Base-by-base conservation (phyloP, 257 asterid genomes). In the Lithospermum erythrorhizon region DNA sequence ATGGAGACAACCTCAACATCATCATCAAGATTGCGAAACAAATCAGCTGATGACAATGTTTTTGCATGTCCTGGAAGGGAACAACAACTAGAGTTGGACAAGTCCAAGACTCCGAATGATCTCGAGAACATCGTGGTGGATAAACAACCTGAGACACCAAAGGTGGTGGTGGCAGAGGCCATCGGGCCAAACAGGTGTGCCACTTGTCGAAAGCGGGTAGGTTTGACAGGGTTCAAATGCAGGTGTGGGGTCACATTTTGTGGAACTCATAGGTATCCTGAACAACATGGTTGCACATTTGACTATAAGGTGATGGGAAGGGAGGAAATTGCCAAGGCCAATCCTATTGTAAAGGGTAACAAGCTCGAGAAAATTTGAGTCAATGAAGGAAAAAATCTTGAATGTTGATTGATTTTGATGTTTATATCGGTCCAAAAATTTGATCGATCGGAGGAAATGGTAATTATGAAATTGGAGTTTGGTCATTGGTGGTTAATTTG, bases 251-350 rank as follows among this genome's bases (percentile, higher is more conserved):
- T 52, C 55, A 76, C 80, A 21, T 80, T 76, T 60, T 80, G 85
- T 64, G 83, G 79, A 25, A 21, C 72, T 62, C 85, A 80, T 21
- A 74, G 82, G 74, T 80, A 77, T 48, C 81, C 85, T 14, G 85
- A 80, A 54, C 68, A 57, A 53, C 85, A 80, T 58, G 72, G 63
- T 37, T 80, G 85, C 30, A 59, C 75, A 59, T 74, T 76, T 68
- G 83, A 80, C 65, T 80, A 71, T 62, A 76, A 69, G 77, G 69
- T 70, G 9, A 4, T 61, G 72, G 85, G 82, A 19, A 69, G 67
- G 66, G 79, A 60, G 35, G 78, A 63, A 9, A 76, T 80, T 48
- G 78, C 80, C 29, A 76, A 66, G 73, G 82, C 76, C 27, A 80
- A 76, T 57, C 85, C 85, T 52, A 56, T 80, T 29, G 65, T 80